phyloP scores from a whole-genome alignment of 352 stramenopile species.

The Pythium pectinolyticum region DNA sequence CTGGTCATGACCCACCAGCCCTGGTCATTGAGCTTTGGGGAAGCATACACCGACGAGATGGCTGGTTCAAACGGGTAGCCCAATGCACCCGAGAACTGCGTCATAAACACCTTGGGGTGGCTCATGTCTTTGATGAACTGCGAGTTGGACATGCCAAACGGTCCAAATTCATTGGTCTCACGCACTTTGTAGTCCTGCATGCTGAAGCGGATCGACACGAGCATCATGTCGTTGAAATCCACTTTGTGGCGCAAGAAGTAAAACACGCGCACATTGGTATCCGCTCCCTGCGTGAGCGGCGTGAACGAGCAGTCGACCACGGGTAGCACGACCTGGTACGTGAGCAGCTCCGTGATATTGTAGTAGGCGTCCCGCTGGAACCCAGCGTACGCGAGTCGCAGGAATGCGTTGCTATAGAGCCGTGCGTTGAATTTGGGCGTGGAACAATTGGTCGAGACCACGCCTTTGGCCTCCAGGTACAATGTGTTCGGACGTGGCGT shows the following conservation, averaged over 20 bases:
- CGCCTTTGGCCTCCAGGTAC: constrained; percentile 12
- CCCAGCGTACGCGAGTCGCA: constrained; percentile 10
- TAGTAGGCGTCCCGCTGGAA: constrained; percentile 15
- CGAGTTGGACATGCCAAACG: constrained; percentile 1
- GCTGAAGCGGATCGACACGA: constrained; percentile 15
- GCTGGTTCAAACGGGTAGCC: constrained; percentile 18
- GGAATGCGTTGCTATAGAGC: constrained; percentile 23
- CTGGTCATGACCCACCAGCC: constrained; percentile 8
- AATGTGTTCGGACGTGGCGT: constrained; percentile 14
- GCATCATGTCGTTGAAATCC: constrained; percentile 3
- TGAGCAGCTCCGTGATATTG: constrained; percentile 20
- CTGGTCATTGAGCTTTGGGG: neutral
- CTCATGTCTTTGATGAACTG: neutral
- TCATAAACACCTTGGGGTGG: neutral
- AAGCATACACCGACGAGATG: neutral
- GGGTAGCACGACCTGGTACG: constrained; percentile 18
- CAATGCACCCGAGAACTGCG: too few species aligned
- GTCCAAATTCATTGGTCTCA: constrained; percentile 7
- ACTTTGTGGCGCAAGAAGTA: constrained; percentile 15
- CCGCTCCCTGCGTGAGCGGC: constrained; percentile 16
- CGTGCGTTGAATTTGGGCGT: neutral
- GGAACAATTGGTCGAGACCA: constrained; percentile 12
- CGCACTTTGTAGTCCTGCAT: constrained; percentile 15
- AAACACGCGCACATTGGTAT: constrained; percentile 5
- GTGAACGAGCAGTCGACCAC: constrained; percentile 44